phyloP scores from a whole-genome alignment of 176 grass and related monocot genomes.

The Bothriochloa decipiens region DNA sequence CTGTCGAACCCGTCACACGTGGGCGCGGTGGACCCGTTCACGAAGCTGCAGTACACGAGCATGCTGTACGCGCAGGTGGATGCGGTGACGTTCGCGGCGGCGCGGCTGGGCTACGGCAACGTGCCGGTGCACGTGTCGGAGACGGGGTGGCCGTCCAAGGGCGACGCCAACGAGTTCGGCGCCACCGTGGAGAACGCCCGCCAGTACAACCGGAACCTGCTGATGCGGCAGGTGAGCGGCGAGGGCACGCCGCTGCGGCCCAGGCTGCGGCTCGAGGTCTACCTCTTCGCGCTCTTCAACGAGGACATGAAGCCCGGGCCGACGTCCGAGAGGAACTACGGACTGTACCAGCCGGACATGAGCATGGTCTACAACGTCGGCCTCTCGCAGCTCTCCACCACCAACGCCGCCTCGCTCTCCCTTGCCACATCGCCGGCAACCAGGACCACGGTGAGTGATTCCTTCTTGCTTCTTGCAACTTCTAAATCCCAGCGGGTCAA shows the following conservation, averaged over 20 bases:
- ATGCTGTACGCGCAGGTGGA: slow-evolving; percentile 99
- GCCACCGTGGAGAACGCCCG: slow-evolving; percentile 80
- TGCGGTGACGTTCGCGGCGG: slow-evolving; percentile 74
- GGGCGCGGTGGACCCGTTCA: slow-evolving; percentile 81
- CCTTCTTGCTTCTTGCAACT: not conserved
- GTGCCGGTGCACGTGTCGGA: slow-evolving; percentile 83
- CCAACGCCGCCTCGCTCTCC: slow-evolving; percentile 61
- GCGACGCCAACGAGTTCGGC: slow-evolving; percentile 74
- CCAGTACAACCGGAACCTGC: slow-evolving; percentile 79
- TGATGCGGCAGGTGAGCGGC: slow-evolving; percentile 57
- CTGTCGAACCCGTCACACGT: slow-evolving; percentile 61
- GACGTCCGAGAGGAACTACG: slow-evolving; percentile 86
- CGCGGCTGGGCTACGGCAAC: slow-evolving; percentile 60
- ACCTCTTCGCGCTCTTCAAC: slow-evolving; percentile 97
- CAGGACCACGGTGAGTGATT: slow-evolving; percentile 16
- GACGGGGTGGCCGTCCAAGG: slow-evolving; percentile 97
- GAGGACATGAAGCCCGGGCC: slow-evolving; percentile 95
- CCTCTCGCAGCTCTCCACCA: slow-evolving; percentile 36
- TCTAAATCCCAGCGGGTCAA: too few relatives aligned
- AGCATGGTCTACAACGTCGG: slow-evolving; percentile 92
- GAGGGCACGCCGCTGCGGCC: slow-evolving; percentile 94
- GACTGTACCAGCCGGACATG: slow-evolving; percentile 74
- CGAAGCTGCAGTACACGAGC: slow-evolving; percentile 81
- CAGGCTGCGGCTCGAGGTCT: slow-evolving; percentile 67
- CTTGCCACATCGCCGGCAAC: slow-evolving; percentile 55